Evolutionary conservation across 352 stramenopile genomes (phyloP).

Genomic region (Phytopythium kandeliae): DNA sequence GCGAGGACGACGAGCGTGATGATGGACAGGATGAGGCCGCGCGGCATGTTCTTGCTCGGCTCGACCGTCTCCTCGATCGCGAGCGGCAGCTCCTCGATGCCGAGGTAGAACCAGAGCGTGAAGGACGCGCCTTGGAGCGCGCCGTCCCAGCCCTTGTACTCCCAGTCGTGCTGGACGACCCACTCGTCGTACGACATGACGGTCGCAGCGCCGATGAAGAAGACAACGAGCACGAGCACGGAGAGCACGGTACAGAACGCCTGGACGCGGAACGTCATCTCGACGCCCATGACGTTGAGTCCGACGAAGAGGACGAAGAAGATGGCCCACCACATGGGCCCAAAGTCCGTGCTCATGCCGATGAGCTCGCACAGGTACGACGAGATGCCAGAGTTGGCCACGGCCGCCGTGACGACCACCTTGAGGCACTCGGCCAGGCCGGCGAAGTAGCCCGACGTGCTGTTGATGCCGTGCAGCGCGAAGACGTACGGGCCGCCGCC

Average conservation of each 20-base stretch:
- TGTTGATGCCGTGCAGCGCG: conserved; percentile 46
- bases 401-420: conserved; percentile 43
- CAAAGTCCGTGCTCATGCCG: conserved; percentile 22
- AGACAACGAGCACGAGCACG: conserved; percentile 44
- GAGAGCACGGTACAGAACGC: conserved; percentile 40
- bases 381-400: conserved; percentile 49
- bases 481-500: conserved; percentile 57
- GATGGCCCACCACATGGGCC: conserved; percentile 41
- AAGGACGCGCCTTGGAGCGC: conserved; percentile 50
- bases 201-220: conserved; percentile 42
- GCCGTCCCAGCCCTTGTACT: conserved; percentile 45
- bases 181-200: conserved; percentile 48
- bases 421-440: conserved; percentile 54
- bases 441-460: conserved; percentile 42
- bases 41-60: conserved; percentile 54
- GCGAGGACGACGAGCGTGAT: conserved; percentile 41
- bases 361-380: conserved; percentile 55
- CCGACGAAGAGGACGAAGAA: conserved; percentile 54
- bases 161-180: conserved; percentile 46
- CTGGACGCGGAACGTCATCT: conserved; percentile 64
- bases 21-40: conserved; percentile 42
- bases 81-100: conserved; percentile 57
- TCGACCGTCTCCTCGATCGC: conserved; percentile 61
- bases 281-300: conserved; percentile 49
- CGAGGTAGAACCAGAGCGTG: conserved; percentile 60